These are phyloP conservation scores for Cryptococcus sp. DNA, from an alignment of 1,284 basidiomycete genomes.

Conservation along the genomic window DNA sequence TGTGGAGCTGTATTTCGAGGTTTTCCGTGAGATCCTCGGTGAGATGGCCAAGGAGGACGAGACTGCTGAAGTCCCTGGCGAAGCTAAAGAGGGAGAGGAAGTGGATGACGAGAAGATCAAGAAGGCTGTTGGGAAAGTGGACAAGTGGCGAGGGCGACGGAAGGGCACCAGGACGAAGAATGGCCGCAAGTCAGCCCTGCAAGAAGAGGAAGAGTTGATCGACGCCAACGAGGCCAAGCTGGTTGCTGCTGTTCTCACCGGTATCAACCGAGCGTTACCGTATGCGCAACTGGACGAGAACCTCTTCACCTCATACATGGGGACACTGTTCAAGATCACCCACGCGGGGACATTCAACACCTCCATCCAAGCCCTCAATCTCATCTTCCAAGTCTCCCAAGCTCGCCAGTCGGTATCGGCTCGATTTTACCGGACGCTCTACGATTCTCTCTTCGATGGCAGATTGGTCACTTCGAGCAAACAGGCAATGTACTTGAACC, in stretches of 20 bases:
- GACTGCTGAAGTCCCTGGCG: constrained; percentile 27
- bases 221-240: constrained; percentile 81
- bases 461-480: constrained; percentile 84
- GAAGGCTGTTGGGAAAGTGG: constrained; percentile 54
- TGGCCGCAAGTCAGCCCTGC: constrained; percentile 41
- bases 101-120: constrained; percentile 48
- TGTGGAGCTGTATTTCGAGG: constrained; percentile 90
- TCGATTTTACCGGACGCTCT: constrained; percentile 89
- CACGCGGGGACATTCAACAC: constrained; percentile 92
- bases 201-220: constrained; percentile 60
- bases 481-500: constrained; percentile 96
- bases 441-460: constrained; percentile 81
- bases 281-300: constrained; percentile 71
- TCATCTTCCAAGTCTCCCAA: constrained; percentile 80
- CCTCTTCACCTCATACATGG: constrained; percentile 83
- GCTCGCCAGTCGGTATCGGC: constrained; percentile 63
- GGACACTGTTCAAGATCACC: constrained; percentile 92
- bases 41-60: constrained; percentile 53
- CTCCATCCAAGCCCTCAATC: constrained; percentile 86
- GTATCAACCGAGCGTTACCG: constrained; percentile 92
- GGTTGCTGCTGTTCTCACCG: constrained; percentile 87
- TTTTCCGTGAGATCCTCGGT: constrained; percentile 86
- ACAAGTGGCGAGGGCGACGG: constrained; percentile 50
- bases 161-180: constrained; percentile 51
- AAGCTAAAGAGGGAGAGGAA: constrained; percentile 49